Conservation (phyloP, 306 rosid species). For the Oemleria cerasiformis region DNA sequence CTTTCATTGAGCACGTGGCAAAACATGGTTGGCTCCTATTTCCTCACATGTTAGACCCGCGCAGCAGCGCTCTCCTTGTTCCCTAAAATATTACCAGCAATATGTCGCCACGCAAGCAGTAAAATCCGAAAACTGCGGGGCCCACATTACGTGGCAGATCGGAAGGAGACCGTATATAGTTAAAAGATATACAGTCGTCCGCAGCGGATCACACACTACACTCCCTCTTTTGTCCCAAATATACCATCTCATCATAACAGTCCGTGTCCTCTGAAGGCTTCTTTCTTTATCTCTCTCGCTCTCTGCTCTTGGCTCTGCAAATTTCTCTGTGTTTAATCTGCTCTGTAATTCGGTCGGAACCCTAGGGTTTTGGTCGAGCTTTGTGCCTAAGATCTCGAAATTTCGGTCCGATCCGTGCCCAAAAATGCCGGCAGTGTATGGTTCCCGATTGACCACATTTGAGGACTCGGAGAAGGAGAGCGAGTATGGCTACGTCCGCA, state of each 20-base stretch:
- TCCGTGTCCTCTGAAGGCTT: slow-evolving; percentile 9
- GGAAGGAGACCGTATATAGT: accelerated
- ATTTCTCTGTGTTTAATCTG: not conserved
- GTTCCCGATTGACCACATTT: slow-evolving; percentile 89
- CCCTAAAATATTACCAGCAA: not conserved
- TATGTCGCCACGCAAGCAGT: slow-evolving; percentile 8
- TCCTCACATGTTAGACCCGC: not conserved
- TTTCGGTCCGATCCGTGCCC: slow-evolving; percentile 37
- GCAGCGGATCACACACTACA: not conserved
- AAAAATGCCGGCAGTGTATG: slow-evolving; percentile 87
- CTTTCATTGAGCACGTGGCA: not conserved
- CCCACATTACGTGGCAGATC: not conserved
- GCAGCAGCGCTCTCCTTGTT: not conserved
- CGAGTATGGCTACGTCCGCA: slow-evolving; percentile 97
- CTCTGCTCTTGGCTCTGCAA: not conserved
- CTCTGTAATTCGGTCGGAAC: slow-evolving; percentile 30
- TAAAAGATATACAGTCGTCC: not conserved
- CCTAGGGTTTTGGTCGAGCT: slow-evolving; percentile 39
- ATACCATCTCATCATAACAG: not conserved
- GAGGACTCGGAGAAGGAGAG: slow-evolving; percentile 99
- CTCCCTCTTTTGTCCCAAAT: not conserved
- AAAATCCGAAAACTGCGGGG: not conserved
- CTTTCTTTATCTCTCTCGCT: slow-evolving; percentile 11
- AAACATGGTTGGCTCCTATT: not conserved
- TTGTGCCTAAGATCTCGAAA: slow-evolving; percentile 25